phyloP scores from a whole-genome alignment of 805 yeast species.

The Maudiozyma turicensis region DNA sequence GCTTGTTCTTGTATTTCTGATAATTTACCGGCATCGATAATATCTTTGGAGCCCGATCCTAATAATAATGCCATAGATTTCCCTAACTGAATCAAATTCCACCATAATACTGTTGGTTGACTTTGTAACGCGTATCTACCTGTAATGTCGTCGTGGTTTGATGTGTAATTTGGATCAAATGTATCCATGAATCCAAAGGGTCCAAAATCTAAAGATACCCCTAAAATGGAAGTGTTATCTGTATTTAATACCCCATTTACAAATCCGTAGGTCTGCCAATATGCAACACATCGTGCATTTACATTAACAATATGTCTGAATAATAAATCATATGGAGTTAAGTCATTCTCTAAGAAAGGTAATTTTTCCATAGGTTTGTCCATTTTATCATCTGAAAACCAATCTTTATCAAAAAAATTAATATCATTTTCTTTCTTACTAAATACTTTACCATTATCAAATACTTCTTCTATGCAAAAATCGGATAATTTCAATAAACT shows the following conservation, averaged over 20 bases:
- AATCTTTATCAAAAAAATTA: slow-evolving; percentile 19
- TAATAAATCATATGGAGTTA: slow-evolving; percentile 57
- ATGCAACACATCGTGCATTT: slow-evolving; percentile 70
- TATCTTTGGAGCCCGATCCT: slow-evolving; percentile 54
- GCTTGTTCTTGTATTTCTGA: slow-evolving; percentile 41
- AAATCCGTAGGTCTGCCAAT: slow-evolving; percentile 88
- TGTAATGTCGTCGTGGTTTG: slow-evolving; percentile 77
- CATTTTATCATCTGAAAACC: slow-evolving; percentile 12
- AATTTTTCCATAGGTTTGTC: slow-evolving; percentile 11
- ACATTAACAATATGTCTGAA: slow-evolving; percentile 61
- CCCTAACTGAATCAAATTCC: slow-evolving; percentile 80
- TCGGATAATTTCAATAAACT: slow-evolving; percentile 59
- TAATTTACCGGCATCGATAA: slow-evolving; percentile 31
- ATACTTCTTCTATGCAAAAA: slow-evolving; percentile 59
- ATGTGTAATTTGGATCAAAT: slow-evolving; percentile 72
- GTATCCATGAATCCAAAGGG: slow-evolving; percentile 88
- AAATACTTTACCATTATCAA: slow-evolving; percentile 31
- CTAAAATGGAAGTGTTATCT: slow-evolving; percentile 85
- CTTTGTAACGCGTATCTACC: slow-evolving; percentile 71
- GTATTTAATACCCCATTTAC: slow-evolving; percentile 91
- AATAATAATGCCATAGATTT: slow-evolving; percentile 74
- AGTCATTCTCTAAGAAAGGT: slow-evolving; percentile 12
- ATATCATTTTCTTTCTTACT: slow-evolving; percentile 17
- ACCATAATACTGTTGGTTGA: slow-evolving; percentile 83
- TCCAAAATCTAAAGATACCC: slow-evolving; percentile 86